Evolutionary conservation across 768 basidiomycete species (phyloP).

Genomic region (Xerocomellus dryophilus): DNA sequence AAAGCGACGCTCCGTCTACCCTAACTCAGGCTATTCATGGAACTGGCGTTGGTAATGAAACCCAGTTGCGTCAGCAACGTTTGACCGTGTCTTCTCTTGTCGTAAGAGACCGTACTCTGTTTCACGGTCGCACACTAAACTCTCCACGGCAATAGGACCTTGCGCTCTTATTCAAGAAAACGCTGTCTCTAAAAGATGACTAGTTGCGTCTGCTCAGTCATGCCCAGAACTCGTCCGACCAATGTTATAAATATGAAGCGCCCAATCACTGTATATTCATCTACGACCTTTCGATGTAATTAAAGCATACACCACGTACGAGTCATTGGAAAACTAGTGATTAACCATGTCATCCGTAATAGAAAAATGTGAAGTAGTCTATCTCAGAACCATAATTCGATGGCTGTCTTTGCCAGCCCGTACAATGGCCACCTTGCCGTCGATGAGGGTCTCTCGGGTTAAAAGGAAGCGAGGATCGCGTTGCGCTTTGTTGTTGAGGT

Average conservation of each 20-base stretch:
- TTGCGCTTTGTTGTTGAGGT: constrained; percentile 63
- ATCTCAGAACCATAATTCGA: constrained; percentile 47
- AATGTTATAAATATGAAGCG: not conserved
- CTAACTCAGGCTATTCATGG: constrained; percentile 8
- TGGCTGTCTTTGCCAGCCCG: constrained; percentile 75
- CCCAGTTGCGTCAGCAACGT: constrained; percentile 5
- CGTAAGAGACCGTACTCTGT: constrained; percentile 12
- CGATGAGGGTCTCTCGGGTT: constrained; percentile 49
- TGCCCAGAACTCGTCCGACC: not conserved
- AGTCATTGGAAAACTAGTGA: not conserved
- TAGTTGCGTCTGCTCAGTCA: not conserved
- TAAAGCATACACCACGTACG: constrained; percentile 3
- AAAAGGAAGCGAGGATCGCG: constrained; percentile 47
- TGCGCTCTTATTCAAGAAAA: constrained; percentile 15
- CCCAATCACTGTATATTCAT: not conserved
- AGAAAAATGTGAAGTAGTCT: not conserved
- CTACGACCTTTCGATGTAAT: constrained; percentile 4
- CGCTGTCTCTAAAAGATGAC: not conserved
- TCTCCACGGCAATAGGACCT: constrained; percentile 20
- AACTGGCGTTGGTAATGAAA: not conserved
- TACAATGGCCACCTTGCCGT: constrained; percentile 58
- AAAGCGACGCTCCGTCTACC: not conserved
- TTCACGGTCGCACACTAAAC: not conserved
- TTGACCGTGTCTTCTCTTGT: constrained; percentile 23
- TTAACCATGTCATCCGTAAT: not conserved